Evolutionary conservation across 371 early-diverging fungal species (phyloP), one percentile per base, ranked within the genome.

Genomic region (Umbelopsis sp.): DNA sequence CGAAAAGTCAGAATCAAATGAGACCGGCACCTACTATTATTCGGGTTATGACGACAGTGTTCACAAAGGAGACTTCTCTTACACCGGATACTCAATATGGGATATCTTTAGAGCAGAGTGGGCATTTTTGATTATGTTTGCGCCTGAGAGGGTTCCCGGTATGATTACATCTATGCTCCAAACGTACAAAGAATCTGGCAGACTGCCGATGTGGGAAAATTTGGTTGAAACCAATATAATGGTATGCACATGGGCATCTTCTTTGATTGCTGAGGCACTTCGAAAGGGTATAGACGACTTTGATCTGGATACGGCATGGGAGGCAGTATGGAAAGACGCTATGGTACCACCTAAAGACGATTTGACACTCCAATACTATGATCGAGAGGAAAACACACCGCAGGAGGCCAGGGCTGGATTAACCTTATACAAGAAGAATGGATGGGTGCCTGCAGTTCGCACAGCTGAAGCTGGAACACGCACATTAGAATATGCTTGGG

Each of bases 401-500:
- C n/a, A 16, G 29, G 57, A 57, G 18, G 57, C 18, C 14, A 29
- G 57, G 32, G 57, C 57, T 35, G 57, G 57, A 5, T 57, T 57
- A 18, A 57, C 57, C 6, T 35, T 57, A 14, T 57, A 57, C 35
- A 57, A 57, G n/a, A 29, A 57, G 35, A 57, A 57, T 29, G 57
- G 57, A 12, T 57, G 57, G 57, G 57, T 57, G 7, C 57, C 57
- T 14, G 57, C n/a, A 9, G 11, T 35, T 18, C 57, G 29, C 7
- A 57, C 57, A 3, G 29, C 57, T 35, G 57, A 57, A 29, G 32
- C 57, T 57, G 57, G 57, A 14, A 35, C 57, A 14, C 57, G 57
- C 57, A 57, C 57, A 16, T 29, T 57, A 18, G 57, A 57, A 35
- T 57, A 57, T 35, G 22, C 57, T 16, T 57, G 57, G 57, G 57